Evolutionary conservation across 768 basidiomycete species (phyloP).

Genomic region (Termitomyces sp.): DNA sequence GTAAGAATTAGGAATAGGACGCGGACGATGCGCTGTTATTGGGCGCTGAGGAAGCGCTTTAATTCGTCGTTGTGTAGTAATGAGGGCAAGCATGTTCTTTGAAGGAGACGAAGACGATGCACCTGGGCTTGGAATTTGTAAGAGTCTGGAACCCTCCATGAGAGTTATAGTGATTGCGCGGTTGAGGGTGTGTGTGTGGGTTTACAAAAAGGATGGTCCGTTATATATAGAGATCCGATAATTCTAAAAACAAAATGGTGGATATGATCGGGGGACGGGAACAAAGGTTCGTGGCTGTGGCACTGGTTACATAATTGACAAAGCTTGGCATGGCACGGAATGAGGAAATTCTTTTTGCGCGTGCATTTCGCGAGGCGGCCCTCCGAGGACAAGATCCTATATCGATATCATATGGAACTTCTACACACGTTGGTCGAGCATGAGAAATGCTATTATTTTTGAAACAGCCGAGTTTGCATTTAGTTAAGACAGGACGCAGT

Average conservation of each 20-base stretch:
- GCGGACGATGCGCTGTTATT: conserved; percentile 24
- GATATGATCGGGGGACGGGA: conserved; percentile 3
- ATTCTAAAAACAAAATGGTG: neutral
- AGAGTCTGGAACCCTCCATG: conserved; percentile 9
- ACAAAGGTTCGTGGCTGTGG: conserved; percentile 10
- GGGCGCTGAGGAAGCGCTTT: conserved; percentile 18
- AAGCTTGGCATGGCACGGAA: neutral
- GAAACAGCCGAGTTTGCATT: neutral
- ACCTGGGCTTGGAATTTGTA: neutral
- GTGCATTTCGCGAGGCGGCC: neutral
- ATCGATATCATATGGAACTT: neutral
- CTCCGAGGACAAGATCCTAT: neutral
- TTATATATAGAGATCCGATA: conserved; percentile 3
- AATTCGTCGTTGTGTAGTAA: conserved; percentile 11
- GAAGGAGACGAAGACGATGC: neutral
- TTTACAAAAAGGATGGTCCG: neutral
- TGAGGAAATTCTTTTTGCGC: neutral
- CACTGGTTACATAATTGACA: neutral
- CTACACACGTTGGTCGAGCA: too few species aligned
- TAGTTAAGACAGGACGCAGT: neutral
- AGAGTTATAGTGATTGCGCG: neutral
- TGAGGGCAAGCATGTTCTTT: conserved; percentile 13
- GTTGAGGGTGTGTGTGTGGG: neutral
- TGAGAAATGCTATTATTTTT: neutral
- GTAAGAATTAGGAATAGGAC: conserved; percentile 82